Evolutionary conservation across 345 rosid genomes (phyloP).

Genomic region (Xanthoceras sorbifolium): DNA sequence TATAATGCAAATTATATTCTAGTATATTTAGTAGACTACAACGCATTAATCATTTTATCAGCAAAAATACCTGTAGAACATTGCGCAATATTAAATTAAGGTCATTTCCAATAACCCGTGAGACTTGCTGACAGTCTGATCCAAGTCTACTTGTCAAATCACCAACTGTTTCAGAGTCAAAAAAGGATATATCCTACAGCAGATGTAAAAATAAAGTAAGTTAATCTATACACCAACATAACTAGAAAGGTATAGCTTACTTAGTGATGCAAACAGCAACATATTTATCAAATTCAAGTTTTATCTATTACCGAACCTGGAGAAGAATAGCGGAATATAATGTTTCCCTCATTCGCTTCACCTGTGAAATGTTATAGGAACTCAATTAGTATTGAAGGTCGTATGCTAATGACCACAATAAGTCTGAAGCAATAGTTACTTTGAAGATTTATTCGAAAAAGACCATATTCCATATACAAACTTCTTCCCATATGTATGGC

Average conservation of each 20-base stretch:
- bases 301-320: constrained; percentile 56
- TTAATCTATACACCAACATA: background rate
- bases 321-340: constrained; percentile 83
- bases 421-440: background rate
- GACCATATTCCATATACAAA: background rate
- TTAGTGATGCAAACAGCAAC: constrained; percentile 14
- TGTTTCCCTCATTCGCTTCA: constrained; percentile 94
- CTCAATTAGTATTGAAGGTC: constrained; percentile 19
- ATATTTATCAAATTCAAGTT: constrained; percentile 13
- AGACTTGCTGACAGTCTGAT: constrained; percentile 97
- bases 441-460: background rate
- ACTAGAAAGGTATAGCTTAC: constrained; percentile 19
- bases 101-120: constrained; percentile 91
- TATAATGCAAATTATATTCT: constrained; percentile 26
- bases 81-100: constrained; percentile 85
- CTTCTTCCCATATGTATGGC: background rate
- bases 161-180: constrained; percentile 93
- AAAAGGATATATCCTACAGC: constrained; percentile 85
- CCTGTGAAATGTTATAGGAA: constrained; percentile 44
- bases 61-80: constrained; percentile 73
- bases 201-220: constrained; percentile 23
- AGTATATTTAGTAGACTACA: constrained; percentile 10
- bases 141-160: constrained; percentile 98
- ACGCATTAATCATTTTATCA: constrained; percentile 5
- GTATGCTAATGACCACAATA: constrained; percentile 7